phyloP scores from a whole-genome alignment of 1,139 yeast species.

The Sugiyamaella xylanicola region DNA sequence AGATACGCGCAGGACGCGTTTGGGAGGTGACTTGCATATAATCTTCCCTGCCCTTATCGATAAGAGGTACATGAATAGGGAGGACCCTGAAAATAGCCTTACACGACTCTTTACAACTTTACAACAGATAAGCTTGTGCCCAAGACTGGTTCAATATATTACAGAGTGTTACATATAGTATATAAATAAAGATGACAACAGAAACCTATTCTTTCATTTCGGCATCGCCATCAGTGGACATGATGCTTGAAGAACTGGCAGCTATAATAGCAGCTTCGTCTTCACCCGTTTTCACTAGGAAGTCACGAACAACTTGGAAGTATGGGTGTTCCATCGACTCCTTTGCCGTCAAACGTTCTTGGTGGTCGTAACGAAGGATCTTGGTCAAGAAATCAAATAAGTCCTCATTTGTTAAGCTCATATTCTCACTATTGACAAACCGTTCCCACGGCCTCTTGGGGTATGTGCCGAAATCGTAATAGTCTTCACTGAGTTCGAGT shows the following conservation, averaged over 20 bases:
- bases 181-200: slow-evolving; percentile 3
- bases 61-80: background rate
- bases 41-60: background rate
- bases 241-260: background rate
- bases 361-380: slow-evolving; percentile 83
- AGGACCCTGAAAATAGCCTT: background rate
- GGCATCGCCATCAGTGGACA: slow-evolving; percentile 13
- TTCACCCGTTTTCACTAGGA: background rate
- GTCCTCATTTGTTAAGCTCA: slow-evolving; percentile 63
- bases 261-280: background rate
- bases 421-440: slow-evolving; percentile 72
- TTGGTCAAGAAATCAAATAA: slow-evolving; percentile 78
- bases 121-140: no score
- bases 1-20: background rate
- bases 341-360: slow-evolving; percentile 80
- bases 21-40: background rate
- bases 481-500: slow-evolving; percentile 73
- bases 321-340: slow-evolving; percentile 89
- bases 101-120: no score
- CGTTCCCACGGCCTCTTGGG: slow-evolving; percentile 80
- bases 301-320: slow-evolving; percentile 45
- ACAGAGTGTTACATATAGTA: slow-evolving; percentile 2
- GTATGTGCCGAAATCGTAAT: slow-evolving; percentile 72
- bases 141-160: slow-evolving; percentile 11
- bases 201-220: slow-evolving; percentile 9